Percentiles rank a stretch among this genome's conserved stretches.
Evolutionary conservation across 306 rosid species (phyloP).

Genomic region (Cotoneaster glaucophyllus): DNA sequence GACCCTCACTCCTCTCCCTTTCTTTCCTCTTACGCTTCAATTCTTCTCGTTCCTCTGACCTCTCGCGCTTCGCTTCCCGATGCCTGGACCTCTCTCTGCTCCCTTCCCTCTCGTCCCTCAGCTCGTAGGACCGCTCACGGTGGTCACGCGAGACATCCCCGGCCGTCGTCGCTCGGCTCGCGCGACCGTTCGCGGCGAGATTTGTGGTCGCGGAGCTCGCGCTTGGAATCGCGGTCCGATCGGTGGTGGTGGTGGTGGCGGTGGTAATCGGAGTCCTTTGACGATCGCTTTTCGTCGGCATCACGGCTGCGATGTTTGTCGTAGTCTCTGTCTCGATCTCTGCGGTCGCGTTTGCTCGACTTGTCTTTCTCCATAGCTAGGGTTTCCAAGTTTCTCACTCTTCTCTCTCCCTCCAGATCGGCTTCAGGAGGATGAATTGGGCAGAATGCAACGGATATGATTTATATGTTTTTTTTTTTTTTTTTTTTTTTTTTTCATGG

Average conservation of each 20-base stretch:
- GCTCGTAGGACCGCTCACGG: constrained; percentile 41
- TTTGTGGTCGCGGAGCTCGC: constrained; percentile 39
- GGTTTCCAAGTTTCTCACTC: constrained; percentile 25
- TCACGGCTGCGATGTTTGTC: constrained; percentile 27
- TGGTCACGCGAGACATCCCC: constrained; percentile 17
- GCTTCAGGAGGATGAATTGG: background rate
- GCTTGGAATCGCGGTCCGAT: constrained; percentile 49
- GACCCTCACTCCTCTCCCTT: constrained; percentile 55
- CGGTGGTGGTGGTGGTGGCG: constrained; percentile 51
- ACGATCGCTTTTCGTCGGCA: constrained; percentile 31
- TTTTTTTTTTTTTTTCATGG: too few species aligned
- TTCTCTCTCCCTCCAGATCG: background rate
- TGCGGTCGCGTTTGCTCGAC: constrained; percentile 35
- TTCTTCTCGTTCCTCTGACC: constrained; percentile 30
- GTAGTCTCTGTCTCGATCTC: constrained; percentile 26
- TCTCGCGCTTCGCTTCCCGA: constrained; percentile 25
- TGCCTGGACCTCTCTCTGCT: constrained; percentile 44
- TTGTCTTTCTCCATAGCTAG: constrained; percentile 68
- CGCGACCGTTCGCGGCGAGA: constrained; percentile 36
- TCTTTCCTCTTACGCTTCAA: constrained; percentile 63
- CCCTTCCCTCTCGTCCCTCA: constrained; percentile 36
- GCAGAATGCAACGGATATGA: background rate
- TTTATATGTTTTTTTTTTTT: background rate
- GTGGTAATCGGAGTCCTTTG: constrained; percentile 40
- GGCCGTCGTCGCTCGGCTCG: constrained; percentile 18